phyloP scores from a whole-genome alignment of 1,284 basidiomycete genomes.

The Ceratobasidium sp. region DNA sequence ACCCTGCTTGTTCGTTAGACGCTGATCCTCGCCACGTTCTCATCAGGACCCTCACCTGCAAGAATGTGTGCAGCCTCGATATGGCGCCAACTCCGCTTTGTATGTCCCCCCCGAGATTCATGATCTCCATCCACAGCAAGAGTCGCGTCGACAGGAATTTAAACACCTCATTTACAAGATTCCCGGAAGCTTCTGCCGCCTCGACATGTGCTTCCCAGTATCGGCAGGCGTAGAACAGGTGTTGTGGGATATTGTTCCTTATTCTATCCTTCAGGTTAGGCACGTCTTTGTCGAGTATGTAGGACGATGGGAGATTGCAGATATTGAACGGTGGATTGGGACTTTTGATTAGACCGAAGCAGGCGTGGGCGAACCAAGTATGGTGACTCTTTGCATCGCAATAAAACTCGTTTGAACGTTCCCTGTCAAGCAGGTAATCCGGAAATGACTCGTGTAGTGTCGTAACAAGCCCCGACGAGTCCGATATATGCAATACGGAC shows the following conservation, averaged over 20 bases:
- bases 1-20: no score
- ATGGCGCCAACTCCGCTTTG: no score
- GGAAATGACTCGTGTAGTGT: conserved; percentile 35
- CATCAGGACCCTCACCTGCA: no score
- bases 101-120: conserved; percentile 24
- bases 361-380: neutral
- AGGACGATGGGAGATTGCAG: conserved; percentile 32
- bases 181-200: neutral
- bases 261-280: neutral
- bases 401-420: neutral
- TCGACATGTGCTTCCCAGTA: conserved; percentile 22
- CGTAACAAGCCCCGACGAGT: neutral
- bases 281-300: conserved; percentile 1
- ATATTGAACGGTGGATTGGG: conserved; percentile 32
- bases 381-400: neutral
- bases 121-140: conserved; percentile 30
- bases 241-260: neutral
- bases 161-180: neutral
- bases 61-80: no score
- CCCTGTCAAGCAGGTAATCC: conserved; percentile 3
- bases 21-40: no score
- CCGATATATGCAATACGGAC: conserved; percentile 19
- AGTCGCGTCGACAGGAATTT: conserved; percentile 4
- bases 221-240: conserved; percentile 13
- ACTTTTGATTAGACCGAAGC: conserved; percentile 11